A percentile compares a stretch with the other conserved stretches of the same genome.
phyloP scores from a whole-genome alignment of 2,329 filamentous ascomycete species.

The Rhexocercosporidium sp. region DNA sequence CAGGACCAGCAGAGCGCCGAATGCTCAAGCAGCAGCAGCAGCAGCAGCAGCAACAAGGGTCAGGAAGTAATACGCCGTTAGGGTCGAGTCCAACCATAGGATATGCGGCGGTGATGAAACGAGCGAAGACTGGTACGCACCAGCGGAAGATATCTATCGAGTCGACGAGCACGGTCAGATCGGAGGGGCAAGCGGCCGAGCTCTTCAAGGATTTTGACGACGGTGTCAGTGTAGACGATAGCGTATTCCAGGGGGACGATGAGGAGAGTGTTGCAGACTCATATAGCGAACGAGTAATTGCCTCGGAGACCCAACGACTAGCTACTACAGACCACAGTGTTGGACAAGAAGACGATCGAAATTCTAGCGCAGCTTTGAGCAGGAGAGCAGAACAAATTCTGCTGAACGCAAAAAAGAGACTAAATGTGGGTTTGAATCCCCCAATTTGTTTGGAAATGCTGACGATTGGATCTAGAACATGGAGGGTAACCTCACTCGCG shows the following conservation, averaged over 20 bases:
- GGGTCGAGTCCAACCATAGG: conserved; percentile 54
- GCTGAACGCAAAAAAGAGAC: conserved; percentile 86
- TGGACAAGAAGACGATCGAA: conserved; percentile 60
- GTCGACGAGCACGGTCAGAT: conserved; percentile 65
- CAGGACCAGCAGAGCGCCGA: conserved; percentile 40
- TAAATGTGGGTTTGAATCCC: conserved; percentile 68
- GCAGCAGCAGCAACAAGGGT: conserved; percentile 17
- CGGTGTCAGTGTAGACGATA: conserved; percentile 64
- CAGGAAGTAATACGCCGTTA: conserved; percentile 36
- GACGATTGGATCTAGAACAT: conserved; percentile 67
- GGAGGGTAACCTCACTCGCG: conserved; percentile 87
- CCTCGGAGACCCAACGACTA: conserved; percentile 37
- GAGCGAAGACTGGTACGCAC: conserved; percentile 50
- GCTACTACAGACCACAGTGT: conserved; percentile 38
- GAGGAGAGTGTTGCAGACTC: conserved; percentile 63
- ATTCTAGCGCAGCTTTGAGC: conserved; percentile 77
- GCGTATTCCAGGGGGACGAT: conserved; percentile 70
- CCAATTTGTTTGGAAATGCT: conserved; percentile 19
- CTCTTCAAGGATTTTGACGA: conserved; percentile 68
- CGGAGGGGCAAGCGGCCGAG: conserved; percentile 50
- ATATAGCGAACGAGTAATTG: conserved; percentile 41
- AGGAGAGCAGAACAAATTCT: conserved; percentile 88
- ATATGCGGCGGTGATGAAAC: conserved; percentile 51
- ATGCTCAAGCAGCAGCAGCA: conserved; percentile 38
- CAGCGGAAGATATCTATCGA: conserved; percentile 62